Evolutionary conservation across 176 grass and related monocot species (phyloP).

Genomic region (Cymbopogon citratus): DNA sequence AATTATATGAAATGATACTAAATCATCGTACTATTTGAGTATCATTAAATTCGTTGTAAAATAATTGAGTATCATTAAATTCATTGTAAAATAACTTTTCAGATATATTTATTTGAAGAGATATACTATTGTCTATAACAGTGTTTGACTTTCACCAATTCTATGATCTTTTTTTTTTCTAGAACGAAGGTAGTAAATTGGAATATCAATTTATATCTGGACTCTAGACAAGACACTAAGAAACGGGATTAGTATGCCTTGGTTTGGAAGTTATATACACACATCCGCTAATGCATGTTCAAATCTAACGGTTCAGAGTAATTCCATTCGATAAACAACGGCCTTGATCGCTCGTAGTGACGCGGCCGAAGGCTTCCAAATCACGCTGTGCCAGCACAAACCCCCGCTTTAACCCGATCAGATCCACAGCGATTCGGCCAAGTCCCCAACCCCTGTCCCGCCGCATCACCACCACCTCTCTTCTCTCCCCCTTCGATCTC

Average conservation of each 20-base stretch:
- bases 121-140: neutral
- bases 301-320: neutral
- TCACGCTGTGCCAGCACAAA: constrained; percentile 10
- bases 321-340: neutral
- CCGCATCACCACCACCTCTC: constrained; percentile 1
- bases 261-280: neutral
- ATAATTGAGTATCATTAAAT: no score
- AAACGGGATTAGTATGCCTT: neutral
- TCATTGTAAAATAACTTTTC: no score
- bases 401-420: constrained; percentile 13
- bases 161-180: neutral
- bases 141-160: neutral
- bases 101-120: no score
- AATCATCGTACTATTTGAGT: no score
- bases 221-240: neutral
- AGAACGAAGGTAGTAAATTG: neutral
- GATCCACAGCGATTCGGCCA: constrained; percentile 24
- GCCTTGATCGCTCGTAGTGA: neutral
- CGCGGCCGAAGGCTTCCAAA: constrained; percentile 19
- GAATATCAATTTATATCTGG: neutral
- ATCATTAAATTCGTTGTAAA: neutral
- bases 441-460: constrained; percentile 27
- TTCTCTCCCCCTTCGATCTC: neutral
- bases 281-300: neutral
- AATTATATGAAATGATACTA: no score